Conservation (phyloP, 176 grass and related monocot species). For the Carex littledalei region DNA sequence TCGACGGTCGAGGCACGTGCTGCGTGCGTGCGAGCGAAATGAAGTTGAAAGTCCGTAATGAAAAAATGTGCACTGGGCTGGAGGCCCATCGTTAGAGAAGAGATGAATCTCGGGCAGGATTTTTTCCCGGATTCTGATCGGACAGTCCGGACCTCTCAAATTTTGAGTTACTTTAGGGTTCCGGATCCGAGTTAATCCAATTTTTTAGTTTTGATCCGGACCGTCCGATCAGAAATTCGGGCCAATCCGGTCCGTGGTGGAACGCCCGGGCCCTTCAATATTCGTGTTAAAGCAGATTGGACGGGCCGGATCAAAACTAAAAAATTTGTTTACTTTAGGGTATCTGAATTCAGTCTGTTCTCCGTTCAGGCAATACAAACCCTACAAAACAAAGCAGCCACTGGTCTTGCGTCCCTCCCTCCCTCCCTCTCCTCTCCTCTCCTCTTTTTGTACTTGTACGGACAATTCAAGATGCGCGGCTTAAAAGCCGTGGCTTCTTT, state of each 20-base stretch:
- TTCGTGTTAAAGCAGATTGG: no score
- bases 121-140: no score
- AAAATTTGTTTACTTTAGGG: no score
- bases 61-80: neutral
- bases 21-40: neutral
- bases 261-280: no score
- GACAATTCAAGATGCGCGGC: neutral
- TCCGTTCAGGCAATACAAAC: neutral
- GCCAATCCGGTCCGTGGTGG: no score
- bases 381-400: neutral
- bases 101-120: neutral
- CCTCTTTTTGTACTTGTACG: neutral
- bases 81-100: neutral
- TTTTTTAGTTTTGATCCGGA: no score
- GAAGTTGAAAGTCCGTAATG: neutral
- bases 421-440: neutral
- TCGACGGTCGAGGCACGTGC: neutral
- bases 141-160: no score
- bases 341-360: no score
- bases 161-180: no score
- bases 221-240: no score
- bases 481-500: constrained; percentile 5
- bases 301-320: no score
- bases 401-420: neutral
- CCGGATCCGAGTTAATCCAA: no score